Conservation (phyloP, 2,329 filamentous ascomycete genomes). For the Cercospora beticola region DNA sequence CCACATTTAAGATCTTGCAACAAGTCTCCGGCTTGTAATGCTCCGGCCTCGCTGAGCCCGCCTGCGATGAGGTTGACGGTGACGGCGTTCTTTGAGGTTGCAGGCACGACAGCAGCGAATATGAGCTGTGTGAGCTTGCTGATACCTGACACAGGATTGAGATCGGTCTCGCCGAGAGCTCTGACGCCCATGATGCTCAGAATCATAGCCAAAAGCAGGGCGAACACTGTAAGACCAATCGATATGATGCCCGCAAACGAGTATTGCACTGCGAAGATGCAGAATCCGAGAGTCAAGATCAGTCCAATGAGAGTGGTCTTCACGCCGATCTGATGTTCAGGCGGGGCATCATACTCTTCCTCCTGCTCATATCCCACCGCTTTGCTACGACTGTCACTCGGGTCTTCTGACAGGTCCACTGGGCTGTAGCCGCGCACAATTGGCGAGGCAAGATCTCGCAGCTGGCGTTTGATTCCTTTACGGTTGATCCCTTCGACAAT, state of each 20-base stretch:
- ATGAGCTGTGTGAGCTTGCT: slow-evolving; percentile 94
- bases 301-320: slow-evolving; percentile 73
- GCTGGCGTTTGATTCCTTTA: slow-evolving; percentile 36
- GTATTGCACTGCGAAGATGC: slow-evolving; percentile 75
- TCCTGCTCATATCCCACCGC: slow-evolving; percentile 27
- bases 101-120: slow-evolving; percentile 85
- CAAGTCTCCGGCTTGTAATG: slow-evolving; percentile 90
- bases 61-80: slow-evolving; percentile 93
- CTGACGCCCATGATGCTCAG: slow-evolving; percentile 65
- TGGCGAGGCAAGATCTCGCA: slow-evolving; percentile 37
- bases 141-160: slow-evolving; percentile 95
- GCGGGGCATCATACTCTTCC: slow-evolving; percentile 72
- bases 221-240: slow-evolving; percentile 77
- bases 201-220: slow-evolving; percentile 72
- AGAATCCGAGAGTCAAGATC: slow-evolving; percentile 72
- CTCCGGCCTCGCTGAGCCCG: slow-evolving; percentile 79
- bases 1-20: slow-evolving; percentile 98
- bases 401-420: slow-evolving; percentile 33
- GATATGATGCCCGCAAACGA: slow-evolving; percentile 84
- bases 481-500: slow-evolving; percentile 31
- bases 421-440: slow-evolving; percentile 43
- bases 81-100: slow-evolving; percentile 78
- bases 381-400: slow-evolving; percentile 13
- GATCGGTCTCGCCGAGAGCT: slow-evolving; percentile 75
- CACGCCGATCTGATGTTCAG: slow-evolving; percentile 74